Evolutionary conservation across 768 basidiomycete species (phyloP).

Genomic region (Boletus edulis): DNA sequence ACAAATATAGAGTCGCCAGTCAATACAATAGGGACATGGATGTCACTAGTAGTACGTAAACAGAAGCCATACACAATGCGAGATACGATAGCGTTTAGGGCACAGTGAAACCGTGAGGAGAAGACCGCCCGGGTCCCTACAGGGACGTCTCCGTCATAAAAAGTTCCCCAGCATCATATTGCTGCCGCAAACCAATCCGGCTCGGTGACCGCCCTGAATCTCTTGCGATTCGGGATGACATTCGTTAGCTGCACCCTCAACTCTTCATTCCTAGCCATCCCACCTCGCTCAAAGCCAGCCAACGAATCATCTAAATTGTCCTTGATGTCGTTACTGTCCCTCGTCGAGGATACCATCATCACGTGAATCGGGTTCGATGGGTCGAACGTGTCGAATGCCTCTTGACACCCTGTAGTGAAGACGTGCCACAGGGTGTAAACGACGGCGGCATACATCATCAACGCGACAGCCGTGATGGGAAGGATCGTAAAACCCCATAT

Average conservation of each 20-base stretch:
- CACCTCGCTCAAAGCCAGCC: neutral
- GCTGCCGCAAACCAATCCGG: too few relatives aligned
- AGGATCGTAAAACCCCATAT: slow-evolving; percentile 1
- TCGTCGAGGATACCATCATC: slow-evolving; percentile 4
- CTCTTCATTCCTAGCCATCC: neutral
- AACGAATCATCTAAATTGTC: neutral
- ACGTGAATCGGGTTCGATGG: slow-evolving; percentile 4
- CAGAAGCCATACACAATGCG: too few relatives aligned
- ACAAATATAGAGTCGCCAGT: too few relatives aligned
- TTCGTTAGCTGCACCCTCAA: neutral
- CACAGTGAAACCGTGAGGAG: too few relatives aligned
- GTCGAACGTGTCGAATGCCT: slow-evolving; percentile 2
- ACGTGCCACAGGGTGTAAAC: slow-evolving; percentile 5
- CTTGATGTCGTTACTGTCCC: neutral
- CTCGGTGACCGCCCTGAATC: neutral
- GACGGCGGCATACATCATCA: slow-evolving; percentile 4
- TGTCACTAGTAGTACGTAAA: too few relatives aligned
- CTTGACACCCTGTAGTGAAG: neutral
- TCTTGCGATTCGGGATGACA: neutral
- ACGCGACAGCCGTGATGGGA: slow-evolving; percentile 1
- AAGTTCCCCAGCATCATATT: too few relatives aligned
- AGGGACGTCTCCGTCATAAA: too few relatives aligned
- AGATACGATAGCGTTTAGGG: too few relatives aligned
- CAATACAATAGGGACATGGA: too few relatives aligned
- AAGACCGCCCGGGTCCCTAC: too few relatives aligned